Evolutionary conservation across 768 basidiomycete species (phyloP), one percentile per base, ranked within the genome.

Genomic region (Macrolepiota albuminosa): DNA sequence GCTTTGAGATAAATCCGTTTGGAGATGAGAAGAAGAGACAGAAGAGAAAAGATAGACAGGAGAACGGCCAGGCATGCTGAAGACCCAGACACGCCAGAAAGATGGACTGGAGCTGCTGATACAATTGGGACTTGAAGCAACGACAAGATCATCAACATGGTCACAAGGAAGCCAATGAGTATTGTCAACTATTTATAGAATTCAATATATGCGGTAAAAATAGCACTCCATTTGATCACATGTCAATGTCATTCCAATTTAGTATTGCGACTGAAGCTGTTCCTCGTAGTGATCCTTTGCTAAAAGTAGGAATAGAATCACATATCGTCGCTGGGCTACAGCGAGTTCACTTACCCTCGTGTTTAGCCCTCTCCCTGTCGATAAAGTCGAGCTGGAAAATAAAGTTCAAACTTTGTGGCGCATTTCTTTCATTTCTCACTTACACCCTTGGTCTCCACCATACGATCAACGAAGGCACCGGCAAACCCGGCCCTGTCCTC

Each of bases 401-500:
- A 72, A 43, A 21, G 4, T 43, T 43, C n/a, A 43, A n/a, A 21
- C 14, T 40, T 36, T 49, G 33, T 39, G 36, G 33, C 45, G 43
- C 29, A 60, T 51, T 6, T 9, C 4, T 26, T 42, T 29, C 11
- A 59, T 29, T 29, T 29, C 18, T 14, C 29, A 56, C 74, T 64
- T 65, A 76, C 75, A 26, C 76, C 76, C 57, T 83, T 85, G 63
- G 84, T 84, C 72, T 89, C 87, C 21, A 82, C 66, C 2, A 81
- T 56, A 53, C 70, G 78, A 64, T 82, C 80, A 60, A 88, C 64
- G 69, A 85, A 82, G 18, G 71, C 81, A 61, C 80, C 86, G 54
- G 74, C 66, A 37, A 83, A 68, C n/a, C 75, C 88, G 57, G 86
- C 88, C 36, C 85, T 71, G 16, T 5, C 33, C 33, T 43, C 42